A percentile compares a stretch with the other conserved stretches of the same genome.
Conservation (phyloP, 441 rosid species). For the Pelargonium australe region DNA sequence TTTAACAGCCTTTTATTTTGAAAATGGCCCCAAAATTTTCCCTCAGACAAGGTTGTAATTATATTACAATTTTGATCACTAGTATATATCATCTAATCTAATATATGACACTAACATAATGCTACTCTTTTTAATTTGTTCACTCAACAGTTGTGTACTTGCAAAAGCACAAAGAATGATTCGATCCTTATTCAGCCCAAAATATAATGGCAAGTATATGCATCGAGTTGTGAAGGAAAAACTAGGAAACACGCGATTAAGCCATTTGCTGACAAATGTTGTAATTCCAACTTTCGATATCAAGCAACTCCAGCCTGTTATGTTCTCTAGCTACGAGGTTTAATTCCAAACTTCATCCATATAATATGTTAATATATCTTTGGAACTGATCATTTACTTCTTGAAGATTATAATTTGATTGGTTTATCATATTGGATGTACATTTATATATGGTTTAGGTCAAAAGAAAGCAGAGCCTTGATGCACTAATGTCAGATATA, state of each 20-base stretch:
- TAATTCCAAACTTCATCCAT: not conserved
- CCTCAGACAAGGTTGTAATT: constrained; percentile 34
- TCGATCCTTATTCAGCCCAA: constrained; percentile 28
- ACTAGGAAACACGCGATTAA: constrained; percentile 39
- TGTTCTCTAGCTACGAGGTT: constrained; percentile 70
- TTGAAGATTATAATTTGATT: not conserved
- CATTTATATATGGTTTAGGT: not conserved
- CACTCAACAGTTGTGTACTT: not conserved
- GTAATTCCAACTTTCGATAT: constrained; percentile 79
- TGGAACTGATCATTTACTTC: not conserved
- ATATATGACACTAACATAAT: not conserved
- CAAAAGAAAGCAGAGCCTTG: not conserved
- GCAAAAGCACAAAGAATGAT: not conserved
- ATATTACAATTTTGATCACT: no score
- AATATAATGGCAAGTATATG: constrained; percentile 57
- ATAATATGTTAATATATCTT: not conserved
- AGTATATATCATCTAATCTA: not conserved
- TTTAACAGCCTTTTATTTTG: constrained; percentile 39
- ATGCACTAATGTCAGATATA: constrained; percentile 49
- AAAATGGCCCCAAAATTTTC: constrained; percentile 42
- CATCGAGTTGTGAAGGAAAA: constrained; percentile 24
- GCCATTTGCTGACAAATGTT: constrained; percentile 54
- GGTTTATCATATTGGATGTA: no score
- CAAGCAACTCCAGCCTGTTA: constrained; percentile 58
- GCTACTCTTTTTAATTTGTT: not conserved